These are phyloP conservation scores for Lentithecium fluviatile DNA, from an alignment of 495 filamentous ascomycete genomes.

Conservation along the genomic window DNA sequence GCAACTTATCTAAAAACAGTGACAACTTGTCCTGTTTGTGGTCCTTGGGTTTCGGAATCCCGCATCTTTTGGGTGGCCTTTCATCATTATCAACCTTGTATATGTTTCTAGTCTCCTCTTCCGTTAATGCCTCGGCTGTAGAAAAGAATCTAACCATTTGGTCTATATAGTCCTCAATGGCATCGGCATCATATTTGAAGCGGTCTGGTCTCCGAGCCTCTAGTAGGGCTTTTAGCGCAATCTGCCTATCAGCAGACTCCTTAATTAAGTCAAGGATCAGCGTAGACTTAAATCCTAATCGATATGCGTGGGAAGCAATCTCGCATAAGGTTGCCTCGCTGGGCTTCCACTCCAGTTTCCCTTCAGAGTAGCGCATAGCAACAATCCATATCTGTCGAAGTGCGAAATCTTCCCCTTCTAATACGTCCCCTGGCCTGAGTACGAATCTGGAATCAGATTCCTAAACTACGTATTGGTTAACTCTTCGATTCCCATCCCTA, in stretches of 20 bases:
- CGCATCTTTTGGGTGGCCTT: not conserved
- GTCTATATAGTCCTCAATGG: not conserved
- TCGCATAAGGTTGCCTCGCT: not conserved
- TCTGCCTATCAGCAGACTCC: not conserved
- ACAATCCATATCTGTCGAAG: slow-evolving; percentile 4
- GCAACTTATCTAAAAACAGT: no score
- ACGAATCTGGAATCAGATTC: slow-evolving; percentile 5
- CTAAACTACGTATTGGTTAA: slow-evolving; percentile 1
- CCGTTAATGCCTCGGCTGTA: not conserved
- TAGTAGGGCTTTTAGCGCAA: slow-evolving; percentile 1
- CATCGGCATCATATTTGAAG: not conserved
- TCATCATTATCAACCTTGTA: not conserved
- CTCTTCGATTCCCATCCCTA: not conserved
- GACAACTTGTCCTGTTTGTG: no score
- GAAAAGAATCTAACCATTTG: slow-evolving; percentile 6
- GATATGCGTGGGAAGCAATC: not conserved
- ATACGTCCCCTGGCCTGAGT: not conserved
- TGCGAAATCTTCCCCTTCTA: not conserved
- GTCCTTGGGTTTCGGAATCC: not conserved
- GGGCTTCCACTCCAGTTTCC: not conserved
- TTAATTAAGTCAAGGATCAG: not conserved
- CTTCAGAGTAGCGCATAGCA: not conserved
- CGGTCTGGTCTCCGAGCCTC: not conserved
- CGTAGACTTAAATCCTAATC: slow-evolving; percentile 10
- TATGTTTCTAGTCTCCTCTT: not conserved